phyloP scores from a whole-genome alignment of 2,329 filamentous ascomycete species.

The Ophidiomyces ophidiicola region DNA sequence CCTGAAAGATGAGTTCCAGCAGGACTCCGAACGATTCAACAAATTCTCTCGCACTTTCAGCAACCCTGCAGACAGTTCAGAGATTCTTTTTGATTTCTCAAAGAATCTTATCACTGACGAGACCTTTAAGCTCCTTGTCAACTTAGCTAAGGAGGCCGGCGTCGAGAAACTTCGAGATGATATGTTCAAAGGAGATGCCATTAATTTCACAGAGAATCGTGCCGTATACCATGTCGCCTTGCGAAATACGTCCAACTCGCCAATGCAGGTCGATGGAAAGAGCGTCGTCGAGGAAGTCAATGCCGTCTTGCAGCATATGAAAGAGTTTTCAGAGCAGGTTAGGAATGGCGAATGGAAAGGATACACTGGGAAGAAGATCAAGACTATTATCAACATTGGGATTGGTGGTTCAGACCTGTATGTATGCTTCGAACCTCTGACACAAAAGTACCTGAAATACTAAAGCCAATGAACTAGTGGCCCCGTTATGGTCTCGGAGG shows the following conservation, averaged over 20 bases:
- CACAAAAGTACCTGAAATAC: not conserved
- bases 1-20: conserved; percentile 82
- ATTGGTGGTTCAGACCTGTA: conserved; percentile 98
- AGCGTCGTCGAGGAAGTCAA: conserved; percentile 93
- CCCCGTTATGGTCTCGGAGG: conserved; percentile 97
- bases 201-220: conserved; percentile 97
- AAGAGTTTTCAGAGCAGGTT: conserved; percentile 92
- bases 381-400: conserved; percentile 92
- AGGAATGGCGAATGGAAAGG: conserved; percentile 94
- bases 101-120: conserved; percentile 98
- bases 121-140: conserved; percentile 71
- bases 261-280: conserved; percentile 71
- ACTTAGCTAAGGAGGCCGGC: conserved; percentile 82
- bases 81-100: conserved; percentile 96
- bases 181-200: conserved; percentile 96
- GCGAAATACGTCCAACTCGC: conserved; percentile 75
- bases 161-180: conserved; percentile 88
- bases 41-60: conserved; percentile 81
- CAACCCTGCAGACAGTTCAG: conserved; percentile 62
- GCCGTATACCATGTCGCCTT: conserved; percentile 93
- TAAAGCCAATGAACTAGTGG: conserved; percentile 47
- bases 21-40: conserved; percentile 75
- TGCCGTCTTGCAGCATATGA: conserved; percentile 88
- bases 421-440: not conserved
- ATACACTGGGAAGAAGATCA: conserved; percentile 91